Evolutionary conservation across 2,329 filamentous ascomycete genomes (phyloP), one percentile per base, ranked within the genome.

Genomic region (Penicillium sclerotiorum): DNA sequence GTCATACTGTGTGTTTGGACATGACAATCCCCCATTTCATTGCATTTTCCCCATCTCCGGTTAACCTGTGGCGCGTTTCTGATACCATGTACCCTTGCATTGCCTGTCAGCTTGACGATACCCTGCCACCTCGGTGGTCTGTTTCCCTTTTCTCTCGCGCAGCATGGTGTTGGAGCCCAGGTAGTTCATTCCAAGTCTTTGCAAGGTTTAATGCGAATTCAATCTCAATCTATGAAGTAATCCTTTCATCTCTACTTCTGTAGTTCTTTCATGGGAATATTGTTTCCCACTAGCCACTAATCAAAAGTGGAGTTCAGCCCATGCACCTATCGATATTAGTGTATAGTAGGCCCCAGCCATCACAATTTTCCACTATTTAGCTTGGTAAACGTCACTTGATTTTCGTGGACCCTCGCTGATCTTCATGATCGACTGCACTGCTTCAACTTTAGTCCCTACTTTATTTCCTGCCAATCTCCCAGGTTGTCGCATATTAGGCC

Each of bases 21-120:
- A 20, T 45, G 41, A 47, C 25, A 28, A 9, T 28, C 13, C 35
- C 25, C 35, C 30, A 43, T 43, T 42, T 41, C 21, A 17, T 50
- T 25, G 44, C 50, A 41, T 52, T 52, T 52, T 39, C 15, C n/a
- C 21, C 18, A 54, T 47, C 55, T n/a, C n/a, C n/a, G n/a, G n/a
- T n/a, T 52, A 53, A 56, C 49, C 56, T 50, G 38, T 51, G 55
- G 46, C 51, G 51, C 47, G 33, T 53, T 49, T 57, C 17, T 36
- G 55, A 50, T 53, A 54, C 47, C 49, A 47, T 45, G 28, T 42
- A 28, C 41, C 33, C 37, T 42, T 48, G 46, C 42, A 47, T 50
- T 40, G 38, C 53, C 38, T 61, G 56, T 53, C 56, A 61, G 50
- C 54, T 52, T 56, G 57, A 59, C 57, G 59, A 61, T 61, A 61